These are phyloP conservation scores for Yamadazyma tumulicola DNA, from an alignment of 805 yeast genomes.

Conservation along the genomic window DNA sequence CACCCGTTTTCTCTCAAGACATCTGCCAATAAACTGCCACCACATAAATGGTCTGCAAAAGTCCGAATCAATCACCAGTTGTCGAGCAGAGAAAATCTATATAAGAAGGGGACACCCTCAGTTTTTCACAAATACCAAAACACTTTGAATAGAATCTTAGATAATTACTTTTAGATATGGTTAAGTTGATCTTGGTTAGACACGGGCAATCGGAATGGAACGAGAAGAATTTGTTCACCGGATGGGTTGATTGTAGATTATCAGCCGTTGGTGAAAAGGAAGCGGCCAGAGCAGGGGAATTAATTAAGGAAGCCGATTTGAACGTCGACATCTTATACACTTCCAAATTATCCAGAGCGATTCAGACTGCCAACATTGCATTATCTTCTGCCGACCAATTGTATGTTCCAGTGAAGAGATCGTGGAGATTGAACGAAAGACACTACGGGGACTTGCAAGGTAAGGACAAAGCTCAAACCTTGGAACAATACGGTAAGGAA, in stretches of 20 bases:
- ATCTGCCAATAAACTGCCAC: too few relatives aligned
- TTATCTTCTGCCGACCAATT: constrained; percentile 83
- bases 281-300: constrained; percentile 91
- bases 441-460: constrained; percentile 99
- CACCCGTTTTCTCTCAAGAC: too few relatives aligned
- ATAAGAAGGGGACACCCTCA: too few relatives aligned
- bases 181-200: constrained; percentile 85
- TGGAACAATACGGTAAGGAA: constrained; percentile 83
- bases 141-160: not conserved
- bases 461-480: constrained; percentile 93
- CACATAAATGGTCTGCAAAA: constrained; percentile 9
- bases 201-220: constrained; percentile 99
- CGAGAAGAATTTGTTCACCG: constrained; percentile 96
- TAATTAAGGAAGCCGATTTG: constrained; percentile 77
- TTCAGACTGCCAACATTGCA: constrained; percentile 96
- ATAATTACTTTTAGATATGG: constrained; percentile 23
- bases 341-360: constrained; percentile 88
- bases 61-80: constrained; percentile 17
- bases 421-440: constrained; percentile 98
- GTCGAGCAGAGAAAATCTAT: constrained; percentile 7
- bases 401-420: constrained; percentile 87
- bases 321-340: constrained; percentile 88
- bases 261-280: constrained; percentile 83
- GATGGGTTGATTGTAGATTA: constrained; percentile 95
- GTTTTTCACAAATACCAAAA: not conserved